Evolutionary conservation across 306 rosid species (phyloP).

Genomic region (Adenanthera pavonina): DNA sequence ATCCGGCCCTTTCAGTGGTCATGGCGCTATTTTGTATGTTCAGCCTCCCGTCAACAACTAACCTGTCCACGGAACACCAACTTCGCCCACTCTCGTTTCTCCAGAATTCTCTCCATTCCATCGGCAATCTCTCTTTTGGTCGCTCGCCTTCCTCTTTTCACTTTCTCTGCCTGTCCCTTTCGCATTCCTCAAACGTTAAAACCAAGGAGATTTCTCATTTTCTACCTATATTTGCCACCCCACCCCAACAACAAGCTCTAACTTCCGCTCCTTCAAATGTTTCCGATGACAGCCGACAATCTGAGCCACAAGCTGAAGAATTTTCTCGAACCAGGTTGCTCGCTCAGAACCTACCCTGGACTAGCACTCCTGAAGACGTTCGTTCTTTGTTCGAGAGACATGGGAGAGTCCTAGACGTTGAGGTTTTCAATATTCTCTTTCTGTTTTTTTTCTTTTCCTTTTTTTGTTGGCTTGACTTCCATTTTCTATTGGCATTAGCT

Average conservation of each 20-base stretch:
- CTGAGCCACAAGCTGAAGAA: slow-evolving; percentile 44
- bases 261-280: slow-evolving; percentile 33
- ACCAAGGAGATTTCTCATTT: slow-evolving; percentile 42
- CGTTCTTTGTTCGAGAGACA: slow-evolving; percentile 73
- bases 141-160: slow-evolving; percentile 41
- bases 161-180: slow-evolving; percentile 27
- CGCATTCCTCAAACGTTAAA: slow-evolving; percentile 25
- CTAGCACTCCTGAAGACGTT: slow-evolving; percentile 80
- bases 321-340: slow-evolving; percentile 64
- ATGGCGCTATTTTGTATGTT: slow-evolving; percentile 69
- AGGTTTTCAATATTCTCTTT: slow-evolving; percentile 52
- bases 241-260: slow-evolving; percentile 56
- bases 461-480: not conserved
- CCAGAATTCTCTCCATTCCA: slow-evolving; percentile 36
- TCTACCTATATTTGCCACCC: slow-evolving; percentile 47
- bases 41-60: slow-evolving; percentile 43
- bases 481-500: slow-evolving; percentile 11
- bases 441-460: not conserved
- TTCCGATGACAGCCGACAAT: slow-evolving; percentile 31
- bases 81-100: slow-evolving; percentile 35
- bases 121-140: slow-evolving; percentile 41
- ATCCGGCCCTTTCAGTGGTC: not conserved
- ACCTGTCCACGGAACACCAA: slow-evolving; percentile 40
- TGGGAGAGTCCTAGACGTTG: slow-evolving; percentile 79
- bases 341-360: slow-evolving; percentile 94